Percentiles rank a stretch among this genome's conserved stretches.
Evolutionary conservation across 352 stramenopile genomes (phyloP).

Genomic region (Globisporangium heterothallicum): DNA sequence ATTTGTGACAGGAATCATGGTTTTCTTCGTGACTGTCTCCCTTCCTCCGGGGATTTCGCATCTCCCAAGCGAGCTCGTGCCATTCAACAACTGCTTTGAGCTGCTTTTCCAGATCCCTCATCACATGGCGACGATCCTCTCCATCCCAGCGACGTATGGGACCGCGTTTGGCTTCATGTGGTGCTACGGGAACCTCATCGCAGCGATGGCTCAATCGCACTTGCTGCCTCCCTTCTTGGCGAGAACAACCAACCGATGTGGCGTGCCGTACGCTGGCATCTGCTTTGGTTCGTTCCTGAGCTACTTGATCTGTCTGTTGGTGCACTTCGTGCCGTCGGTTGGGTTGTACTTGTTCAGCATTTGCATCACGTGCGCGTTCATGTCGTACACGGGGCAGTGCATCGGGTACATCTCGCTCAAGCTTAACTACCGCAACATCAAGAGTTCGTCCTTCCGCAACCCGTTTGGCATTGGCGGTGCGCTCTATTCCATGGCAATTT

Average conservation of each 20-base stretch:
- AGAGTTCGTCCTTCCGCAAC: constrained; percentile 17
- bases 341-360: constrained; percentile 6
- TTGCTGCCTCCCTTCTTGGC: constrained; percentile 28
- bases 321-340: constrained; percentile 6
- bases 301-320: constrained; percentile 29
- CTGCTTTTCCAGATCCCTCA: constrained; percentile 20
- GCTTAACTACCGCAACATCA: constrained; percentile 18
- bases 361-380: constrained; percentile 13
- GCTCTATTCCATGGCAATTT: constrained; percentile 16
- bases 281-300: constrained; percentile 20
- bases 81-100: constrained; percentile 31
- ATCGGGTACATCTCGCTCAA: constrained; percentile 23
- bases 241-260: constrained; percentile 12
- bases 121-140: constrained; percentile 25
- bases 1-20: constrained; percentile 26
- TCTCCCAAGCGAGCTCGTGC: constrained; percentile 20
- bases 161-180: constrained; percentile 53
- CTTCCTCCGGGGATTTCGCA: constrained; percentile 22
- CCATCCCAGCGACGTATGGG: constrained; percentile 41
- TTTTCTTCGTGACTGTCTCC: constrained; percentile 30
- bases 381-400: constrained; percentile 19
- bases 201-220: constrained; percentile 37
- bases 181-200: constrained; percentile 47
- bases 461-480: constrained; percentile 16
- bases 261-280: constrained; percentile 21